Evolutionary conservation across 257 asterid species (phyloP).

Genomic region (Gardenia jasminoides): DNA sequence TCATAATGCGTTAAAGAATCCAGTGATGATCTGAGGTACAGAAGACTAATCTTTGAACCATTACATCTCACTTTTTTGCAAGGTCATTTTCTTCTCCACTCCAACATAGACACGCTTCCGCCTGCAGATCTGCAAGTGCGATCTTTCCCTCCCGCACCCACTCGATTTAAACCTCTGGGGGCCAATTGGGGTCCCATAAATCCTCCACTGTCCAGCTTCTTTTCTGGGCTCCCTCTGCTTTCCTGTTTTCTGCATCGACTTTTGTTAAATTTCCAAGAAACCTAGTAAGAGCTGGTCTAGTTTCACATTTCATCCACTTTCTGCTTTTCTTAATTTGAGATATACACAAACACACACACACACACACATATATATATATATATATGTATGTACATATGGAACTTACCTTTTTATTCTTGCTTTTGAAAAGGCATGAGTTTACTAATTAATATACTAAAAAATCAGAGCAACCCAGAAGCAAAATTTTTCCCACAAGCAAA

Average conservation of each 20-base stretch:
- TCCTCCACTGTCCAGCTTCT: neutral
- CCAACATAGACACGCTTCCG: neutral
- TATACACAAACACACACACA: no score
- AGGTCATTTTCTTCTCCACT: slow-evolving; percentile 7
- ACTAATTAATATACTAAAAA: neutral
- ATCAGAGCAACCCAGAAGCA: no score
- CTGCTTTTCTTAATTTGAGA: neutral
- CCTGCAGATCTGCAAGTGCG: slow-evolving; percentile 7
- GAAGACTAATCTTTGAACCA: neutral
- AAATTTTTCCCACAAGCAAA: no score
- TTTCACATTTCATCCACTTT: neutral
- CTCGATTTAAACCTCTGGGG: neutral
- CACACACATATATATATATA: no score
- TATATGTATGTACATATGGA: no score
- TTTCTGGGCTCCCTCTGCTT: neutral
- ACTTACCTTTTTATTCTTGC: neutral
- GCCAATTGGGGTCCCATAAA: neutral
- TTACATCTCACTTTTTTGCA: neutral
- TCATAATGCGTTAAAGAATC: no score
- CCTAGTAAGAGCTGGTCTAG: neutral
- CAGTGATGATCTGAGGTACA: neutral
- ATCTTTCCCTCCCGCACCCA: neutral
- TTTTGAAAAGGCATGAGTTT: neutral
- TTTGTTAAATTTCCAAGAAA: neutral
- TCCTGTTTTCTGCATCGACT: neutral